phyloP scores from a whole-genome alignment of 1,139 yeast genomes.

The Pichia sp. region DNA sequence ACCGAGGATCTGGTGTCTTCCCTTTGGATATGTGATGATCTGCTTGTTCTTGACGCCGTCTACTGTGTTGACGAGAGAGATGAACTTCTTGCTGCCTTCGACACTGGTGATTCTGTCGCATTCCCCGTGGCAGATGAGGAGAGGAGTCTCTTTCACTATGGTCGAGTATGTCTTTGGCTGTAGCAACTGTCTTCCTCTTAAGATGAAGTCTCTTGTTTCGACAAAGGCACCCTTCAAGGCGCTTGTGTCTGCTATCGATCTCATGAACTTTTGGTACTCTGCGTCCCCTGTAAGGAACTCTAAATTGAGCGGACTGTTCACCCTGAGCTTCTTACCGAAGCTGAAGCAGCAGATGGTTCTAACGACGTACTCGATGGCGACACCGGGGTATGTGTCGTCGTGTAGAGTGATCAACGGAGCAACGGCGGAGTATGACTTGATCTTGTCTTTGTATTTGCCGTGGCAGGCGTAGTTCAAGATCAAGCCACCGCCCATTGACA shows the following conservation, averaged over 20 bases:
- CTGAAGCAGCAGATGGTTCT: constrained; percentile 57
- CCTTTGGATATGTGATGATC: constrained; percentile 31
- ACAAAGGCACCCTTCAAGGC: constrained; percentile 43
- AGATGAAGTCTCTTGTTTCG: constrained; percentile 63
- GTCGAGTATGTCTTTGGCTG: constrained; percentile 42
- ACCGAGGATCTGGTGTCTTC: constrained; percentile 45
- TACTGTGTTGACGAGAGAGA: constrained; percentile 36
- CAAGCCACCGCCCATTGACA: constrained; percentile 97
- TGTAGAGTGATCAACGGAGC: constrained; percentile 71
- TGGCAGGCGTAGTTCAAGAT: constrained; percentile 67
- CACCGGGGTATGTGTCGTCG: constrained; percentile 56
- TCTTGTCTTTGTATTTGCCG: constrained; percentile 55
- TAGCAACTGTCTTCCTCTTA: constrained; percentile 55
- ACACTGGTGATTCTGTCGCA: constrained; percentile 55
- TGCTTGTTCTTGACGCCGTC: constrained; percentile 33
- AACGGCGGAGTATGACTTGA: constrained; percentile 57
- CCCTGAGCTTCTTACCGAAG: constrained; percentile 36
- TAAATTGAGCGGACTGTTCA: constrained; percentile 55
- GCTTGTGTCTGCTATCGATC: constrained; percentile 8
- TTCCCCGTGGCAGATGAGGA: constrained; percentile 53
- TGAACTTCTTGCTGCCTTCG: constrained; percentile 51
- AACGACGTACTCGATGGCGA: constrained; percentile 43
- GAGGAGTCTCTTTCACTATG: constrained; percentile 44
- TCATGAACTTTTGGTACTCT: constrained; percentile 45
- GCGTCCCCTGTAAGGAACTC: constrained; percentile 58